Conservation (phyloP, 305 asterid species). For the Euphrasia arctica region DNA sequence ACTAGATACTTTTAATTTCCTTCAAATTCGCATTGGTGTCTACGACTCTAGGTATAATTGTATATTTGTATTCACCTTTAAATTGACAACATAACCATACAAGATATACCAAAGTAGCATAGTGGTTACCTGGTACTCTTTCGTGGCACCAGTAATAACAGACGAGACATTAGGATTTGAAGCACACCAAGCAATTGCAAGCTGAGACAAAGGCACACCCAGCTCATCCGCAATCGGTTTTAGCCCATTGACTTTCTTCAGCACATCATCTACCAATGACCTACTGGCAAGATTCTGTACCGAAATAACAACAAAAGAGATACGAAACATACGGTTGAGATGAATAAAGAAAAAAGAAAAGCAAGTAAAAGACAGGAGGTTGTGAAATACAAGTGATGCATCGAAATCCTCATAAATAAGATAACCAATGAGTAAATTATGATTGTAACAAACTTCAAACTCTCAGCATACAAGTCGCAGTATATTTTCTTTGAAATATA, state of each 20-base stretch:
- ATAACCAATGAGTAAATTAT: background rate
- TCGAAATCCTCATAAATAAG: background rate
- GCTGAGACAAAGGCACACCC: constrained; percentile 85
- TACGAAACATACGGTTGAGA: constrained; percentile 10
- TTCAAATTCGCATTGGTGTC: background rate
- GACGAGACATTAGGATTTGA: constrained; percentile 91
- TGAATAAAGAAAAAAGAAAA: constrained; percentile 4
- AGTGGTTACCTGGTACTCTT: constrained; percentile 74
- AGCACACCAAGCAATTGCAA: constrained; percentile 99
- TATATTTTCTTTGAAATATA: background rate
- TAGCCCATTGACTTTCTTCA: constrained; percentile 72
- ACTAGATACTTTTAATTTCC: background rate
- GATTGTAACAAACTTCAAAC: background rate
- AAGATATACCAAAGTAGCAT: constrained; percentile 3
- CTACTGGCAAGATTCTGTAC: constrained; percentile 88
- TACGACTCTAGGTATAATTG: too few species aligned
- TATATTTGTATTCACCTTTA: background rate
- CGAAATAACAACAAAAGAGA: background rate
- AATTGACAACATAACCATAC: background rate
- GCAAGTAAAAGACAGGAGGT: background rate
- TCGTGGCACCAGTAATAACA: constrained; percentile 98
- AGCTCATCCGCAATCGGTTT: constrained; percentile 89
- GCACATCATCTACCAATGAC: constrained; percentile 85
- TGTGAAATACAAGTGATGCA: background rate
- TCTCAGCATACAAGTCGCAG: background rate